Evolutionary conservation across 768 basidiomycete genomes (phyloP).

Genomic region (Macrolepiota fuliginosa): DNA sequence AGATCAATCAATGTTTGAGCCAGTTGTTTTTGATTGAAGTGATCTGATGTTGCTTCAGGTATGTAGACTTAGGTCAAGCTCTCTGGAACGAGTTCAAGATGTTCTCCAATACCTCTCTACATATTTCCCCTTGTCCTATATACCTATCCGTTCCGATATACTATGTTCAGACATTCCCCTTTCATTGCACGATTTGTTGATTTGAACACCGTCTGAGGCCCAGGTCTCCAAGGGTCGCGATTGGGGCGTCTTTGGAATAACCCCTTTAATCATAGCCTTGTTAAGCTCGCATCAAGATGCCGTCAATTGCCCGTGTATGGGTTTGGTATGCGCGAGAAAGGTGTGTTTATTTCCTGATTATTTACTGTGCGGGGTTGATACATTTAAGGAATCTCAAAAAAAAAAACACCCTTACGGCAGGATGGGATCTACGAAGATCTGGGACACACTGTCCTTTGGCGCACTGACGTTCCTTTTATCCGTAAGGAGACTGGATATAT

Average conservation of each 20-base stretch:
- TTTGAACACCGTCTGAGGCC: not conserved
- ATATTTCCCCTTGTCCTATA: not conserved
- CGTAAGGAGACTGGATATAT: slow-evolving; percentile 1
- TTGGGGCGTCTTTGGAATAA: not conserved
- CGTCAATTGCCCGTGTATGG: not conserved
- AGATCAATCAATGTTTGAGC: not conserved
- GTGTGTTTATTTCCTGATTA: not conserved
- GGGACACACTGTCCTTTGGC: slow-evolving; percentile 12
- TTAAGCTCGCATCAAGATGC: slow-evolving; percentile 3
- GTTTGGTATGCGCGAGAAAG: not conserved
- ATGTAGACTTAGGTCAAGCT: not conserved
- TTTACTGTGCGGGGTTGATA: not conserved
- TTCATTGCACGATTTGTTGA: not conserved
- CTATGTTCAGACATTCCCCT: not conserved
- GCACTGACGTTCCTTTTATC: slow-evolving; percentile 2
- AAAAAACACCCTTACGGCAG: slow-evolving; percentile 3
- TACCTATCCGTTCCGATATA: slow-evolving; percentile 4
- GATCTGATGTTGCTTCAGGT: not conserved
- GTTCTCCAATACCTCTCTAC: not conserved
- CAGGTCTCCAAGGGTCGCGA: not conserved
- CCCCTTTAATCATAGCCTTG: not conserved
- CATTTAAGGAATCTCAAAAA: not conserved
- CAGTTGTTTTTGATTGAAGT: slow-evolving; percentile 5
- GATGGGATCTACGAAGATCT: slow-evolving; percentile 5
- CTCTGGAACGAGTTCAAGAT: not conserved